phyloP scores from a whole-genome alignment of 1,284 basidiomycete species.

The Pterulicium gracile region DNA sequence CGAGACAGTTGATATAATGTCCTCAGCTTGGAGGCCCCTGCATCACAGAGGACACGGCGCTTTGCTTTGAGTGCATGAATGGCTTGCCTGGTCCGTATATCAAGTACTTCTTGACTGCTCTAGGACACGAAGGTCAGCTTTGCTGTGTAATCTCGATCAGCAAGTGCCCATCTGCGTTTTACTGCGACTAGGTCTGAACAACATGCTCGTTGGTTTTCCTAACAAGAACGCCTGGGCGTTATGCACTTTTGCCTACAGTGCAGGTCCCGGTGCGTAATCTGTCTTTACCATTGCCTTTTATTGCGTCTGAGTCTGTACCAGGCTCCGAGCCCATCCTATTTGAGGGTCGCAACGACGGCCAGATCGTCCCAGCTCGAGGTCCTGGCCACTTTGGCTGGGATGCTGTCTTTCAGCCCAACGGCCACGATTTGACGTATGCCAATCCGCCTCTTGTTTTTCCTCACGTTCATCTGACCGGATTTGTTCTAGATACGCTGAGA shows the following conservation, averaged over 20 bases:
- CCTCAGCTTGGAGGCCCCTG: slow-evolving; percentile 72
- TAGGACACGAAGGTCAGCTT: slow-evolving; percentile 70
- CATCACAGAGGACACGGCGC: slow-evolving; percentile 95
- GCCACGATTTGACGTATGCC: slow-evolving; percentile 64
- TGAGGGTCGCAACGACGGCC: slow-evolving; percentile 83
- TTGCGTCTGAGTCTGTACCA: slow-evolving; percentile 10
- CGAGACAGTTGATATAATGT: slow-evolving; percentile 5
- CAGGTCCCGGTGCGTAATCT: slow-evolving; percentile 51
- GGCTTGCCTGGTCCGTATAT: slow-evolving; percentile 96
- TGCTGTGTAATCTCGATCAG: too few relatives aligned
- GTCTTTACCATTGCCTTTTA: not conserved
- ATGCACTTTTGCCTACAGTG: slow-evolving; percentile 92
- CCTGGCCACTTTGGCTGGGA: slow-evolving; percentile 83
- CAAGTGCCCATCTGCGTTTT: too few relatives aligned
- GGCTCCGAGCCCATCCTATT: slow-evolving; percentile 74
- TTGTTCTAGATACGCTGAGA: slow-evolving; percentile 82
- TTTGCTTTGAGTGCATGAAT: slow-evolving; percentile 82
- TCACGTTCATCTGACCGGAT: not conserved
- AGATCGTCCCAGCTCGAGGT: slow-evolving; percentile 81
- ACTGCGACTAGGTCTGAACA: slow-evolving; percentile 66
- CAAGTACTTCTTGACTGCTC: slow-evolving; percentile 76
- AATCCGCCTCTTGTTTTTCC: not conserved
- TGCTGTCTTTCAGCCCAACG: slow-evolving; percentile 76
- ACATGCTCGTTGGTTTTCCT: slow-evolving; percentile 75
- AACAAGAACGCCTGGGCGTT: slow-evolving; percentile 80